Evolutionary conservation across 208 protist species (phyloP).

Genomic region (Trypanosoma boissoni): DNA sequence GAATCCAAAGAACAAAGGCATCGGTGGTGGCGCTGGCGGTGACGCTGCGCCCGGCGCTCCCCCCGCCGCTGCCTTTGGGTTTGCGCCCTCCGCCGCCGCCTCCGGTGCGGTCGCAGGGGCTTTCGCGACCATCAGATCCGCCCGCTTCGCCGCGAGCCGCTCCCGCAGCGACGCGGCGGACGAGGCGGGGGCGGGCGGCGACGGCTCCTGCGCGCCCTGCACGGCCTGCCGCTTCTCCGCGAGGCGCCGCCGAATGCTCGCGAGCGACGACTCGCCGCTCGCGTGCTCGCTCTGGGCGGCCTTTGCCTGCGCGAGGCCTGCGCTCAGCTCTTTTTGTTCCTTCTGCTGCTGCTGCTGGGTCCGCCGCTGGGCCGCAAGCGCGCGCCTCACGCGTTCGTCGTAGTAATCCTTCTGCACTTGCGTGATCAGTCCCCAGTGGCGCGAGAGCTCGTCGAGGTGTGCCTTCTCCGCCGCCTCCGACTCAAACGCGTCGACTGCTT

Average conservation of each 20-base stretch:
- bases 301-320: background rate
- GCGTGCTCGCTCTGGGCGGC: background rate
- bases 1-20: slow-evolving; percentile 19
- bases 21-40: too few species aligned
- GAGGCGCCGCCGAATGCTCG: slow-evolving; percentile 44
- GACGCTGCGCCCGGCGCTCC: background rate
- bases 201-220: background rate
- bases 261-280: slow-evolving; percentile 19
- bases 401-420: slow-evolving; percentile 75
- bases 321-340: background rate
- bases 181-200: background rate
- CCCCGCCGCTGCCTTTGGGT: background rate
- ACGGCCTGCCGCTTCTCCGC: slow-evolving; percentile 40
- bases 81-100: background rate
- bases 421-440: slow-evolving; percentile 69
- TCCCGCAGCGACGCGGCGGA: slow-evolving; percentile 21
- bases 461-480: slow-evolving; percentile 40
- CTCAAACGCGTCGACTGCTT: slow-evolving; percentile 39
- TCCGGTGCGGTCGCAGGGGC: slow-evolving; percentile 3
- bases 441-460: slow-evolving; percentile 55
- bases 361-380: slow-evolving; percentile 28
- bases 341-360: slow-evolving; percentile 11
- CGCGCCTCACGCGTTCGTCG: slow-evolving; percentile 57
- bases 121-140: slow-evolving; percentile 14
- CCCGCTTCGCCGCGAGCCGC: slow-evolving; percentile 28